Evolutionary conservation across 2,329 filamentous ascomycete species (phyloP), one percentile per base, ranked within the genome.

Genomic region (Aureobasidium namibiae): DNA sequence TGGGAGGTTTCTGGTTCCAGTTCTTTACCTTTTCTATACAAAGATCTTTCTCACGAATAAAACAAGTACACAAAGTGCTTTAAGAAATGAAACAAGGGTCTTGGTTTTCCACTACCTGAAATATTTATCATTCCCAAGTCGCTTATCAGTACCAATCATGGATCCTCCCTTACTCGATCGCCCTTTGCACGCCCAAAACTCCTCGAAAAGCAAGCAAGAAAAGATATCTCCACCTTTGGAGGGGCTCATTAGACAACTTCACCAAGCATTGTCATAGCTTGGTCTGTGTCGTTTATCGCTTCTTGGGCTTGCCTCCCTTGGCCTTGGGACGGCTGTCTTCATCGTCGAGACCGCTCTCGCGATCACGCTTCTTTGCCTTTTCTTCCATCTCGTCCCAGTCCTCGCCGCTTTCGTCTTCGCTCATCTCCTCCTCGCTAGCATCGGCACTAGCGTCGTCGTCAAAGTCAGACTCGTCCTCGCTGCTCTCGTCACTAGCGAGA

Each of bases 331-430:
- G 54, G 14, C 42, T 57, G n/a, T 84, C 82, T 56, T 82, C 80
- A 52, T 82, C 82, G 23, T 80, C 76, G 24, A 77, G 64, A 2
- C 75, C 75, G 52, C 73, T 74, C 64, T 86, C 82, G 63, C 78
- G 76, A 66, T 86, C 83, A 71, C 85, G 84, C 72, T 75, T 80
- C 67, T 80, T 82, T 1, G 83, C 92, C 79, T 96, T 96, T 74
- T 87, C 86, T 77, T 96, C 92, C 61, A 96, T 72, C 73, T 95
- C 91, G 70, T 97, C 92, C 92, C 92, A 96, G 69, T 95, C 90
- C 71, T 96, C 89, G 13, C 90, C 88, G 7, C 92, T 89, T 3
- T 84, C 75, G 33, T 78, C 76, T 1, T 71, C 73, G 26, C 70
- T 73, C 57, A 73, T 82, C 7, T 75, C 74, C 39, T 90, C 89